Base-by-base conservation (phyloP, 768 basidiomycete genomes). In the Cytidiella melzeri region DNA sequence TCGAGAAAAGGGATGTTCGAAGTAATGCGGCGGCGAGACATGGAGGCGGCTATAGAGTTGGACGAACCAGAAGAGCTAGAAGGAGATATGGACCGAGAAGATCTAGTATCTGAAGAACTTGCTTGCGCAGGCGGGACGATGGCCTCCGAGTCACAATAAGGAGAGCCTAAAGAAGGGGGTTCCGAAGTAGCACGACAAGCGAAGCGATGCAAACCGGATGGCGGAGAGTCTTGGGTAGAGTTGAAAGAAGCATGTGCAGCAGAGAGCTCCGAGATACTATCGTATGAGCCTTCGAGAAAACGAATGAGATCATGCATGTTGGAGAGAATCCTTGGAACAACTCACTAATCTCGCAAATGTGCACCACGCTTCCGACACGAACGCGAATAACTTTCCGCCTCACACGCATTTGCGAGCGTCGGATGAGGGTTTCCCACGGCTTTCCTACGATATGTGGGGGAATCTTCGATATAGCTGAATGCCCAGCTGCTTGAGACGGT, bases 11-110 rank as follows among this genome's bases (percentile, higher is more conserved):
- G 60, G 38, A 59, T 56, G 20, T 65, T 68, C 15, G 65, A 62
- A 41, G 64, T 52, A 28, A 65, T 55, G 18, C 62, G 67, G n/a
- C 62, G 61, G 48, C 56, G 61, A 19, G 70, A 65, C 52, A 65
- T 59, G 34, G 65, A 66, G 30, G 58, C 51, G 27, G 50, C 12
- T 7, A 34, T 34, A 7, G 30, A 34, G 15, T 15, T 15, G 30
- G 9, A 34, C 7, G 30, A 34, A 34, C 30, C 15, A 34, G 30
- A 34, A 34, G 30, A 34, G 30, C 30, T 15, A 34, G 30, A 34
- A 7, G 30, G 15, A 34, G 30, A 7, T 34, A 7, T 7, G 15
- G 30, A 34, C 30, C 7, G 7, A 15, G 30, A 15, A 34, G 30
- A 34, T 15, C 30, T 15, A 34, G 30, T 7, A 34, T 34, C 7